Evolutionary conservation across 768 basidiomycete genomes (phyloP), one percentile per base, ranked within the genome.

Genomic region (Xanthoconium purpureum): DNA sequence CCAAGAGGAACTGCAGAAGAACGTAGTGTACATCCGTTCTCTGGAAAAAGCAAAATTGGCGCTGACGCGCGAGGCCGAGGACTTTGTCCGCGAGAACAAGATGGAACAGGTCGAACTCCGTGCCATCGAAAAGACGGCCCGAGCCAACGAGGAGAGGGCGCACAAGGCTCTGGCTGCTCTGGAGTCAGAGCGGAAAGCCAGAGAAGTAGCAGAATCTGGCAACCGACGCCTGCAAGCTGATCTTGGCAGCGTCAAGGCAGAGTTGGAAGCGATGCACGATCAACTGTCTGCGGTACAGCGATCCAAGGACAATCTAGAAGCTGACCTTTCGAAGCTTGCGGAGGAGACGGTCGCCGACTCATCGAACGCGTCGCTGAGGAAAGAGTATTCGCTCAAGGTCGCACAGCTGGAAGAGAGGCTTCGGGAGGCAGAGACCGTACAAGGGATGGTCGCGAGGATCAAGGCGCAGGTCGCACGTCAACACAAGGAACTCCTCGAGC

Each of bases 31-130:
- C 62, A 89, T 95, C 60, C 86, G 88, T 40, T 91, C 91, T n/a
- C 77, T 96, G 29, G 89, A 95, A 72, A 88, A 91, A 67, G 84
- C 88, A 6, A 91, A 89, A 69, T 72, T 77, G 30, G 81, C 90
- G 2, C 75, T 94, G 47, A 78, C 84, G 9, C 81, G 82, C 32
- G 95, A 98, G 67, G 82, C 87, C 5, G 94, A 97, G 68, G 95
- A 98, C 68, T 73, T 90, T 38, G 76, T 77, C 18, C 79, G 89
- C 38, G 87, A 89, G 66, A 85, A 84, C 24, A 89, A 91, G 66
- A 77, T 77, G 51, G 90, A 88, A 64, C 80, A 85, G 37, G 73
- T 80, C 5, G 85, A 84, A 58, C 71, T 89, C 20, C 78, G 87
- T 30, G 78, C 78, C 17, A 87, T 85, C 64, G 90, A 90, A 64